A percentile compares a stretch with the other conserved stretches of the same genome.
Evolutionary conservation across 2,329 filamentous ascomycete species (phyloP).

Genomic region (Chaetomium globosum): DNA sequence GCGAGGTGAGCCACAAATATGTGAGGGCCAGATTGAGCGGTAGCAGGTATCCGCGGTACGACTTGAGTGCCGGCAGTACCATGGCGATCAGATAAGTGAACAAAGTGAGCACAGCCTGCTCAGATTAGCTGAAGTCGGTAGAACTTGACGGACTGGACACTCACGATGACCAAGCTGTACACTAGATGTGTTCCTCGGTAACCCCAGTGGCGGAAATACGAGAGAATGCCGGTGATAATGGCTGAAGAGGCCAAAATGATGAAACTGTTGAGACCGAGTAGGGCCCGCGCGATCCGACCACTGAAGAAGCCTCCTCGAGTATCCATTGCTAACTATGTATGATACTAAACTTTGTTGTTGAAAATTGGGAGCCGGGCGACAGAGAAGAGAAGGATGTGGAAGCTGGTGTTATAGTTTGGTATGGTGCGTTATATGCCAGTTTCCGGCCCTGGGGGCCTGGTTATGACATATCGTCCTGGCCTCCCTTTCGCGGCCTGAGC

Average conservation of each 20-base stretch:
- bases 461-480: no score
- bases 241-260: constrained; percentile 33
- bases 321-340: constrained; percentile 19
- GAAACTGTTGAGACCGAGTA: constrained; percentile 32
- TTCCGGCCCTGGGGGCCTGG: no score
- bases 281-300: constrained; percentile 26
- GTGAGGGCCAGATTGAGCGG: constrained; percentile 33
- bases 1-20: constrained; percentile 36
- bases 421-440: neutral
- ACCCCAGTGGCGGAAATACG: constrained; percentile 28
- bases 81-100: constrained; percentile 34
- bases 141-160: neutral
- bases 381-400: neutral
- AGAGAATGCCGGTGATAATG: constrained; percentile 34
- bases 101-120: constrained; percentile 33
- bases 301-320: constrained; percentile 18
- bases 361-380: neutral
- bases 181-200: constrained; percentile 30
- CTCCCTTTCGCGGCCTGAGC: neutral
- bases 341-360: neutral
- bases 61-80: constrained; percentile 32
- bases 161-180: constrained; percentile 33
- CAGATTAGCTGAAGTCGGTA: neutral
- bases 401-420: neutral
- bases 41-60: constrained; percentile 35